Percentiles rank a stretch among this genome's conserved stretches.
Conservation (phyloP, 2,329 filamentous ascomycete species). For the Pezicula radicicola region DNA sequence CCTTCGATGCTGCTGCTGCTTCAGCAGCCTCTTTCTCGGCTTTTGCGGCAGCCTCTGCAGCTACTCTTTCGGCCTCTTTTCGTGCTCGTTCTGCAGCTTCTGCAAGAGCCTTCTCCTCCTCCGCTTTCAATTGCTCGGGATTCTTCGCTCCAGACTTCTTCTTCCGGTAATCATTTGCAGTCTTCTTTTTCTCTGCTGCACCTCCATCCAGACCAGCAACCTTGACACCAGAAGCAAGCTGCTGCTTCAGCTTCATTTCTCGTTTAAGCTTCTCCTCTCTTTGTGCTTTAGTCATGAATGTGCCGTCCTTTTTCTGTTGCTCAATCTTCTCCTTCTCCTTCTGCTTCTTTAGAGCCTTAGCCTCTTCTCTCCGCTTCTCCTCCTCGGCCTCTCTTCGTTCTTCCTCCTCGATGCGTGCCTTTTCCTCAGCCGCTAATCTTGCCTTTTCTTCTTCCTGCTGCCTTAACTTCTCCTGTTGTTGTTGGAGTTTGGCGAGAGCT, state of each 20-base stretch:
- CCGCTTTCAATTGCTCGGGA: conserved; percentile 46
- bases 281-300: conserved; percentile 82
- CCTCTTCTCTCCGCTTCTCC: conserved; percentile 65
- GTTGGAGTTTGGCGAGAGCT: conserved; percentile 70
- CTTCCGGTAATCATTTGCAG: conserved; percentile 20
- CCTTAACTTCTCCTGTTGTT: conserved; percentile 77
- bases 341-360: conserved; percentile 75
- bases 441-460: conserved; percentile 63
- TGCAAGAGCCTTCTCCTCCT: conserved; percentile 75
- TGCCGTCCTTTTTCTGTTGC: conserved; percentile 84
- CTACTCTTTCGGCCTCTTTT: conserved; percentile 63
- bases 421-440: conserved; percentile 57
- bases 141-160: conserved; percentile 42
- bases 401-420: conserved; percentile 61
- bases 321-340: conserved; percentile 84
- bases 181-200: conserved; percentile 35
- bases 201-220: conserved; percentile 60
- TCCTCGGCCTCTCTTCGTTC: conserved; percentile 66
- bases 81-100: conserved; percentile 74
- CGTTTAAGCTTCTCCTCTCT: conserved; percentile 77
- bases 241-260: conserved; percentile 79
- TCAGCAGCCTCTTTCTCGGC: conserved; percentile 57
- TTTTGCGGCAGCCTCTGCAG: conserved; percentile 60
- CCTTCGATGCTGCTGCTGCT: conserved; percentile 50
- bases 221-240: conserved; percentile 74